Conservation (phyloP, 2,329 filamentous ascomycete genomes). For the Trichoderma atrobrunneum region DNA sequence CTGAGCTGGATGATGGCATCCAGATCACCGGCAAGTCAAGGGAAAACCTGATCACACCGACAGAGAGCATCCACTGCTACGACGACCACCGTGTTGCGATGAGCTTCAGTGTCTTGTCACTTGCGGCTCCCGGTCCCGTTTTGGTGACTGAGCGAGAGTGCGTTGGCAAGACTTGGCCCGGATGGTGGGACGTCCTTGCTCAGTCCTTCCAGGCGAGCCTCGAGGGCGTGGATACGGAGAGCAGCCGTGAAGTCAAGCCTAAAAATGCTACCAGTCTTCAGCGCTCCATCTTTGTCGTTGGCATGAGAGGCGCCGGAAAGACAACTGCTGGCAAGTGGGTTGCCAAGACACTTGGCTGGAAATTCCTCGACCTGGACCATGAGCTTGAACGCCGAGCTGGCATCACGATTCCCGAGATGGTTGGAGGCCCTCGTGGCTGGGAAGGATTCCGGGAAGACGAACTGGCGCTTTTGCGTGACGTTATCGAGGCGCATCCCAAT, state of each 20-base stretch:
- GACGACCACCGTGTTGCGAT: conserved; percentile 98
- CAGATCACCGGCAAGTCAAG: conserved; percentile 59
- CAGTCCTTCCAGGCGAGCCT: conserved; percentile 73
- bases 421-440: conserved; percentile 72
- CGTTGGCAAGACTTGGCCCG: conserved; percentile 96
- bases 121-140: conserved; percentile 67
- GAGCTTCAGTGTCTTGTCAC: conserved; percentile 89
- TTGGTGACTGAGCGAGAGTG: conserved; percentile 88
- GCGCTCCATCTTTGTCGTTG: conserved; percentile 86
- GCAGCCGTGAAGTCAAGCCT: conserved; percentile 21
- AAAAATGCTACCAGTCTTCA: conserved; percentile 30
- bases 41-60: conserved; percentile 50
- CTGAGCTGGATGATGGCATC: conserved; percentile 93
- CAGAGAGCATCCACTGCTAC: conserved; percentile 80
- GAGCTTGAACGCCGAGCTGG: conserved; percentile 75
- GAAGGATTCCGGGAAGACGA: conserved; percentile 82
- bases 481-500: conserved; percentile 70
- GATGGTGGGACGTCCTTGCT: conserved; percentile 92
- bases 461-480: conserved; percentile 66
- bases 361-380: conserved; percentile 81
- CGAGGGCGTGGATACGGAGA: conserved; percentile 65
- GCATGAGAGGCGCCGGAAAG: conserved; percentile 96
- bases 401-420: conserved; percentile 81
- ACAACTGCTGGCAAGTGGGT: conserved; percentile 90
- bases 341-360: conserved; percentile 68